Percentiles rank a stretch among this genome's conserved stretches.
These are phyloP conservation scores for Apophysomyces ossiformis DNA, from an alignment of 371 early-diverging fungal genomes.

Conservation along the genomic window DNA sequence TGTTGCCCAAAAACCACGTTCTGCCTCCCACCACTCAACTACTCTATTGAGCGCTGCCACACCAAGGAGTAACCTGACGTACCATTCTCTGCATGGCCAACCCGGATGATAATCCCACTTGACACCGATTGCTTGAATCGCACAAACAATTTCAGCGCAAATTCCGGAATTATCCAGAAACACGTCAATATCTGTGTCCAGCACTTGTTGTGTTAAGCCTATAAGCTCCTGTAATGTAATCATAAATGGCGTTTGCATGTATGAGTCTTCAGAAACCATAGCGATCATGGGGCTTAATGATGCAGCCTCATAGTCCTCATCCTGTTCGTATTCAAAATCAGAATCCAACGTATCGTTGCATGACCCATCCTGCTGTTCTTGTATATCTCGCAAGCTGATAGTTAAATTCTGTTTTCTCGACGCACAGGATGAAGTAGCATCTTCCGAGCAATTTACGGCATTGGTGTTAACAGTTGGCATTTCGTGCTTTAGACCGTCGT, in stretches of 20 bases:
- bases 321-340: neutral
- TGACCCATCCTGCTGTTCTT: neutral
- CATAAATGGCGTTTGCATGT: conserved; percentile 65
- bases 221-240: conserved; percentile 63
- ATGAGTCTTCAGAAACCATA: conserved; percentile 62
- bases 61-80: conserved; percentile 57
- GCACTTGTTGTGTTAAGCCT: conserved; percentile 55
- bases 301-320: neutral
- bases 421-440: neutral
- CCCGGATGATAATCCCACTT: conserved; percentile 60
- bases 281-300: conserved; percentile 39
- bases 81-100: conserved; percentile 66
- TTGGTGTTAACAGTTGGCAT: neutral
- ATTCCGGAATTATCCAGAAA: conserved; percentile 55
- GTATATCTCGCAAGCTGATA: neutral
- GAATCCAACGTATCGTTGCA: neutral
- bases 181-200: conserved; percentile 59
- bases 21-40: conserved; percentile 69
- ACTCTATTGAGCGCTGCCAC: conserved; percentile 66
- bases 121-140: conserved; percentile 51
- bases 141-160: conserved; percentile 53
- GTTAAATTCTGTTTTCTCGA: neutral
- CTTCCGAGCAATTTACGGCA: neutral
- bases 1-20: conserved; percentile 51
- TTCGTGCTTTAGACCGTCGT: neutral